Evolutionary conservation across 306 rosid species (phyloP).

Genomic region (Senna siamea): DNA sequence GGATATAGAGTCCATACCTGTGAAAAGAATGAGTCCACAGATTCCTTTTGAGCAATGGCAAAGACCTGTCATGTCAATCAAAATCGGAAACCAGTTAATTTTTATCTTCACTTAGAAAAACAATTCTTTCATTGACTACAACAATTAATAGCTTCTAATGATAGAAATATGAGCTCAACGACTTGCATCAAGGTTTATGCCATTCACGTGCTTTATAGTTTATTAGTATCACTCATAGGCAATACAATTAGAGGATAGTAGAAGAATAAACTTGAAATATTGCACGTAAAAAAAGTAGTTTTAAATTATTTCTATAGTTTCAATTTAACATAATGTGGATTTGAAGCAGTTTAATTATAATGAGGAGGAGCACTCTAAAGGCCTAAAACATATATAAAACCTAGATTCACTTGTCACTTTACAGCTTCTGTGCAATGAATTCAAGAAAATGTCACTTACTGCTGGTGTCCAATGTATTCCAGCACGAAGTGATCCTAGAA

Average conservation of each 20-base stretch:
- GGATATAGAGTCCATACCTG: constrained; percentile 60
- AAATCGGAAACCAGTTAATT: constrained; percentile 18
- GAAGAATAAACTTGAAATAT: constrained; percentile 14
- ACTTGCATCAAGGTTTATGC: constrained; percentile 19
- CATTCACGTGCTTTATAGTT: neutral
- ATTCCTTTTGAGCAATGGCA: constrained; percentile 87
- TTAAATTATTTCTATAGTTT: constrained; percentile 5
- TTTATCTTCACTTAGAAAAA: neutral
- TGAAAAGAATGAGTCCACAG: constrained; percentile 88
- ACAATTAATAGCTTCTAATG: constrained; percentile 5
- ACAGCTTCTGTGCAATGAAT: constrained; percentile 6
- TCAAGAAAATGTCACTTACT: constrained; percentile 59
- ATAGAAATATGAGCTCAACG: constrained; percentile 20
- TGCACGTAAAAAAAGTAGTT: constrained; percentile 1
- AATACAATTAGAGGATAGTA: constrained; percentile 18
- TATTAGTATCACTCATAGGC: constrained; percentile 17
- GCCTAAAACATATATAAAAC: constrained; percentile 33
- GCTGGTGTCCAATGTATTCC: constrained; percentile 99
- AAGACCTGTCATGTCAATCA: constrained; percentile 68
- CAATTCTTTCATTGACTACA: neutral
- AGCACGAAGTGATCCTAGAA: constrained; percentile 89
- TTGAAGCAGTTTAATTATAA: neutral
- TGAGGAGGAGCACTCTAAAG: constrained; percentile 6
- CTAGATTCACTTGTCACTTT: constrained; percentile 11
- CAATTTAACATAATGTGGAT: constrained; percentile 24